Percentiles rank a stretch among this genome's conserved stretches.
phyloP scores from a whole-genome alignment of 805 yeast species.

The Yarrowia porcina region DNA sequence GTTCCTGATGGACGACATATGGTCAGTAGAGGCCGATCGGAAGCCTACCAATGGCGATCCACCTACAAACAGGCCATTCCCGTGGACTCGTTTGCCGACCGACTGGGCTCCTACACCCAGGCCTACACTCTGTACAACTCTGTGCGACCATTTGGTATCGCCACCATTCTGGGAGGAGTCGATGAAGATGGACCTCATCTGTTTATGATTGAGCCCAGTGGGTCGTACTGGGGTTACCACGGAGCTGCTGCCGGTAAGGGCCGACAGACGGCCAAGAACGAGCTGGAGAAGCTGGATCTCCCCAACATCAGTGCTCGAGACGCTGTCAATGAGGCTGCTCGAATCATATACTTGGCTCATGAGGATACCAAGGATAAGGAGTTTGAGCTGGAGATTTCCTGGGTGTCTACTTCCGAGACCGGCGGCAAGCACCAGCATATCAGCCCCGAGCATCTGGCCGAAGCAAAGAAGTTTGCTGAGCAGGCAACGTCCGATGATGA shows the following conservation, averaged over 20 bases:
- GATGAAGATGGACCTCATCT: constrained; percentile 88
- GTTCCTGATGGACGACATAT: constrained; percentile 96
- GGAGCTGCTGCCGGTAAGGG: constrained; percentile 99
- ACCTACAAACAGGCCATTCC: constrained; percentile 74
- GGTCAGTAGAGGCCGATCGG: constrained; percentile 89
- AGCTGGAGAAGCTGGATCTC: constrained; percentile 82
- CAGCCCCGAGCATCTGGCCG: constrained; percentile 73
- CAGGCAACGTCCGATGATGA: constrained; percentile 78
- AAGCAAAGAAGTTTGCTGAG: constrained; percentile 80
- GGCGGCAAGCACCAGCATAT: constrained; percentile 75
- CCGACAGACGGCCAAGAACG: constrained; percentile 95
- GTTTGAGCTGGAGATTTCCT: constrained; percentile 88
- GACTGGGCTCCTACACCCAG: constrained; percentile 87
- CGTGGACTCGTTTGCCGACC: constrained; percentile 76
- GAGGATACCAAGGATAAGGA: constrained; percentile 98
- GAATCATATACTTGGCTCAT: constrained; percentile 87
- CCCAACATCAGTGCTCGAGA: constrained; percentile 67
- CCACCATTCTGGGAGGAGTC: constrained; percentile 89
- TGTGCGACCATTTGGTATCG: constrained; percentile 95
- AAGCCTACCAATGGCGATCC: constrained; percentile 73
- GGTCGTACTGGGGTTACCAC: constrained; percentile 93
- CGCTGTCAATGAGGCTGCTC: constrained; percentile 91
- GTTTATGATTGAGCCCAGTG: constrained; percentile 97
- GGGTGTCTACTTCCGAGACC: constrained; percentile 78
- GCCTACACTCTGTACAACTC: constrained; percentile 94